phyloP scores from a whole-genome alignment of 768 basidiomycete species.

The Leccinum olivaceopallidum region DNA sequence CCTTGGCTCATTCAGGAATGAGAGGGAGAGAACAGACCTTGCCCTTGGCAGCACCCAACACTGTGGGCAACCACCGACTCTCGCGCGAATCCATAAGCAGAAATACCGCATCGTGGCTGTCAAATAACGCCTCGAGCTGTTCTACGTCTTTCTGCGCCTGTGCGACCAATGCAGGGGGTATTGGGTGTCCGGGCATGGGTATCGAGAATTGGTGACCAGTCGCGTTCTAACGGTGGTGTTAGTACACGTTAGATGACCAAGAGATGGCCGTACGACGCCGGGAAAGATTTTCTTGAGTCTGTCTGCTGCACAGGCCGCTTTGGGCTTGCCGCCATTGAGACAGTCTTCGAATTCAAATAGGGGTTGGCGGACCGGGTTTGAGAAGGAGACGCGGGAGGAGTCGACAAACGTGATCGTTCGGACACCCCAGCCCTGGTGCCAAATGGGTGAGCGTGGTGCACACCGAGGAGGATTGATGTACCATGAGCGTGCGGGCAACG shows the following conservation, averaged over 20 bases:
- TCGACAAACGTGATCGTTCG: conserved; percentile 92
- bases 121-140: conserved; percentile 74
- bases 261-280: conserved; percentile 66
- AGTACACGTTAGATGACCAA: neutral
- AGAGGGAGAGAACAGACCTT: conserved; percentile 54
- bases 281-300: conserved; percentile 88
- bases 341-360: conserved; percentile 96
- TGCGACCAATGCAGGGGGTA: conserved; percentile 57
- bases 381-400: conserved; percentile 89
- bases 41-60: conserved; percentile 78
- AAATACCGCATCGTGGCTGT: conserved; percentile 87
- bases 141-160: conserved; percentile 68
- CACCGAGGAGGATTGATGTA: neutral
- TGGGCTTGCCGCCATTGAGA: conserved; percentile 88
- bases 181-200: conserved; percentile 98
- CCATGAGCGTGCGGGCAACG: conserved; percentile 91
- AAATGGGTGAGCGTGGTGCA: neutral
- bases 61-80: conserved; percentile 93
- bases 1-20: neutral
- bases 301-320: conserved; percentile 89
- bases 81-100: conserved; percentile 98
- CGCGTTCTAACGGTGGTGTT: conserved; percentile 58
- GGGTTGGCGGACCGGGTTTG: conserved; percentile 97
- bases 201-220: conserved; percentile 76
- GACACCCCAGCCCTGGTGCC: conserved; percentile 87